Evolutionary conservation across 2,329 filamentous ascomycete species (phyloP).

Genomic region (Tolypocladium inflatum): DNA sequence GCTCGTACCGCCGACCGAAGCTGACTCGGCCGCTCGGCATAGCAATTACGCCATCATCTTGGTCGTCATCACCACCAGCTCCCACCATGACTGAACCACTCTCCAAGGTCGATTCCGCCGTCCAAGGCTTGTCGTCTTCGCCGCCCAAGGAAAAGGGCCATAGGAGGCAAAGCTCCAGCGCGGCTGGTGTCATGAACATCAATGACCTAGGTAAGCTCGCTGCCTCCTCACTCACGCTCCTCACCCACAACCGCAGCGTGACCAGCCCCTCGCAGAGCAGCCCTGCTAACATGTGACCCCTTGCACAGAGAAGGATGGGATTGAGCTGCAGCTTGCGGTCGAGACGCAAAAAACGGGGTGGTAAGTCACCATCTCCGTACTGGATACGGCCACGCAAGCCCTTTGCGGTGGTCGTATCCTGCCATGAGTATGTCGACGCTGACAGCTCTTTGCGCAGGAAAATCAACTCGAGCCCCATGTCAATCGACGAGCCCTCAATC

Average conservation of each 20-base stretch:
- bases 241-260: background rate
- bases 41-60: background rate
- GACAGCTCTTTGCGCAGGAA: conserved; percentile 52
- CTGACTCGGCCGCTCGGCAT: background rate
- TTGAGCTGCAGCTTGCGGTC: conserved; percentile 61
- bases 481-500: conserved; percentile 73
- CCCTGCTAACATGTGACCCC: background rate
- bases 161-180: conserved; percentile 63
- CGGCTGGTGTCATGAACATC: conserved; percentile 63
- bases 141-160: conserved; percentile 57
- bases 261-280: background rate
- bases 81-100: conserved; percentile 44
- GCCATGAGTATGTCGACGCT: background rate
- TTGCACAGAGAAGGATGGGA: conserved; percentile 59
- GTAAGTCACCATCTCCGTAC: conserved; percentile 39
- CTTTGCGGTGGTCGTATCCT: background rate
- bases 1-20: background rate
- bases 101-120: conserved; percentile 85
- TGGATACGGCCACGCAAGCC: background rate
- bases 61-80: conserved; percentile 3
- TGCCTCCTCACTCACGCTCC: background rate
- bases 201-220: conserved; percentile 66
- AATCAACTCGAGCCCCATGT: conserved; percentile 75
- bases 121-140: conserved; percentile 65
- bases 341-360: conserved; percentile 86